Percentiles rank a stretch among this genome's conserved stretches.
Evolutionary conservation across 805 yeast genomes (phyloP).

Genomic region (Saccharomycopsis guyanensis): DNA sequence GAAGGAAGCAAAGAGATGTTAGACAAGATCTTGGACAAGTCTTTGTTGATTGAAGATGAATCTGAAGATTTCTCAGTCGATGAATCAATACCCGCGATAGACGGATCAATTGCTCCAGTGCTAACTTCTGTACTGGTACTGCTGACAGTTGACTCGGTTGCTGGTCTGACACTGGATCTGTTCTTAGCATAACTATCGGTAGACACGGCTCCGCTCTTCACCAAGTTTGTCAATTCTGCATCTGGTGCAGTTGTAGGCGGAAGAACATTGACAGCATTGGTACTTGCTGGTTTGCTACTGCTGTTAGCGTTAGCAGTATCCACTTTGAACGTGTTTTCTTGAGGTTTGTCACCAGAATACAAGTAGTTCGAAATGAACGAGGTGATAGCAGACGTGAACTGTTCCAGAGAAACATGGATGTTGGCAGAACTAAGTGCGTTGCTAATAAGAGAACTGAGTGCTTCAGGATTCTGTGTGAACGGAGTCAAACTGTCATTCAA

Average conservation of each 20-base stretch:
- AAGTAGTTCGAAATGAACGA: constrained; percentile 24
- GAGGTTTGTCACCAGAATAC: constrained; percentile 16
- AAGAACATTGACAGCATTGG: background rate
- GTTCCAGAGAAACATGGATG: constrained; percentile 25
- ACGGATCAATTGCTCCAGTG: constrained; percentile 4
- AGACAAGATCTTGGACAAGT: constrained; percentile 5
- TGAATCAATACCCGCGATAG: constrained; percentile 1
- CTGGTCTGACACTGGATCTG: background rate
- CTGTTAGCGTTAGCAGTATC: constrained; percentile 24
- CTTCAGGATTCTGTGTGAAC: constrained; percentile 16
- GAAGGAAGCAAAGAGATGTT: constrained; percentile 13
- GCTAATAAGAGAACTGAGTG: constrained; percentile 24
- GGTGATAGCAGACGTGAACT: constrained; percentile 25
- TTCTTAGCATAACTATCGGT: constrained; percentile 1
- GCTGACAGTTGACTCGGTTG: background rate
- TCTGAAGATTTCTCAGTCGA: background rate
- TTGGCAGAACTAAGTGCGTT: constrained; percentile 26
- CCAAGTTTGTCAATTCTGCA: constrained; percentile 9
- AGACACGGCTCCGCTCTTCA: constrained; percentile 4
- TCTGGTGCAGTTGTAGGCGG: constrained; percentile 15
- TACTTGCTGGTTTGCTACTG: constrained; percentile 18
- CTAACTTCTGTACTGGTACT: too few relatives aligned
- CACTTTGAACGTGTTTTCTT: background rate
- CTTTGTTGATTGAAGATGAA: constrained; percentile 2
- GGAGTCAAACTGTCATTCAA: background rate